Percentiles rank a stretch among this genome's conserved stretches.
These are phyloP conservation scores for Arthrobotrys megalospora DNA, from an alignment of 2,329 filamentous ascomycete species.

Conservation along the genomic window DNA sequence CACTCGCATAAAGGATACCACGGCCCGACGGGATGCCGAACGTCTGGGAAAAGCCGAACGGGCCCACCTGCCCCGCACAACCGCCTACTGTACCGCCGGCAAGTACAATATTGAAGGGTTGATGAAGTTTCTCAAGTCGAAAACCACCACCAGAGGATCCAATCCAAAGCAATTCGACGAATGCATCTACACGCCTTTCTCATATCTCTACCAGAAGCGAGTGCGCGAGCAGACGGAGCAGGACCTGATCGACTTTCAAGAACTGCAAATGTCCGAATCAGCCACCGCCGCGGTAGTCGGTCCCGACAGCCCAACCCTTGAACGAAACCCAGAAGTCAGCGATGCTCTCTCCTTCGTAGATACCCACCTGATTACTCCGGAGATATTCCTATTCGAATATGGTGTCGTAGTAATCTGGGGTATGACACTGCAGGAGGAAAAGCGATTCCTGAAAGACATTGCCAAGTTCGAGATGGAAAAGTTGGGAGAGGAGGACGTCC, in stretches of 20 bases:
- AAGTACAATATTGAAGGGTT: conserved; percentile 90
- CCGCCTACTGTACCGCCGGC: conserved; percentile 95
- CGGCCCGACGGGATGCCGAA: conserved; percentile 90
- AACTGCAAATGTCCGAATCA: conserved; percentile 66
- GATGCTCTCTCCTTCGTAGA: conserved; percentile 64
- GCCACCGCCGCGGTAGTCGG: conserved; percentile 49
- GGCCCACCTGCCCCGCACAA: conserved; percentile 87
- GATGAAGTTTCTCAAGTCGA: conserved; percentile 90
- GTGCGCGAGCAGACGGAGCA: conserved; percentile 78
- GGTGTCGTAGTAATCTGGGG: conserved; percentile 99
- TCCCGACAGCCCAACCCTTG: conserved; percentile 42
- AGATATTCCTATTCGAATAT: conserved; percentile 97
- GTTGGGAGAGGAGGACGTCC: conserved; percentile 86
- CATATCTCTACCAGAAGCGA: conserved; percentile 79
- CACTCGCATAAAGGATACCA: conserved; percentile 96
- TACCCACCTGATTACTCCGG: conserved; percentile 78
- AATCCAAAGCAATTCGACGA: conserved; percentile 96
- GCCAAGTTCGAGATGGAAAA: conserved; percentile 95
- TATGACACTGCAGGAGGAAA: conserved; percentile 91
- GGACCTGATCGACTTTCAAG: conserved; percentile 76
- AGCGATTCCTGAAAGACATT: conserved; percentile 91
- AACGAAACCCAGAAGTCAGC: conserved; percentile 66
- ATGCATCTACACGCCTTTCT: conserved; percentile 88
- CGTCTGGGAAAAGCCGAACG: conserved; percentile 93
- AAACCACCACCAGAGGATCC: conserved; percentile 81